A percentile compares a stretch with the other conserved stretches of the same genome.
These are phyloP conservation scores for Cytospora piceicola DNA, from an alignment of 2,329 filamentous ascomycete species.

Conservation along the genomic window DNA sequence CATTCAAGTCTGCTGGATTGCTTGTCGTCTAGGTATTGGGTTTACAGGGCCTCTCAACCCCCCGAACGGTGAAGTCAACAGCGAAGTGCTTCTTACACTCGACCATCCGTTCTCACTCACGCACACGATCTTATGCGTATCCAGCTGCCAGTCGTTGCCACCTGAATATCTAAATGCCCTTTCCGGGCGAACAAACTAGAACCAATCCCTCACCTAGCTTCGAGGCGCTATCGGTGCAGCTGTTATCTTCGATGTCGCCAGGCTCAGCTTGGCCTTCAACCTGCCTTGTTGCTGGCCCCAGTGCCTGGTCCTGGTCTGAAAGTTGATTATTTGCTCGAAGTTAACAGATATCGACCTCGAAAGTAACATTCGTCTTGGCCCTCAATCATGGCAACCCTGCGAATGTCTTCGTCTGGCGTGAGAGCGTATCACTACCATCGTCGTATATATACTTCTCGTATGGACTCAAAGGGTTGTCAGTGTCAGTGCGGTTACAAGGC, in stretches of 20 bases:
- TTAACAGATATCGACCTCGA: background rate
- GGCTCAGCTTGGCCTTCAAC: background rate
- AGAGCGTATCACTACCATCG: background rate
- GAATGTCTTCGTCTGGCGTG: background rate
- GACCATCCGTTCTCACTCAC: background rate
- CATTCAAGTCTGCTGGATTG: background rate
- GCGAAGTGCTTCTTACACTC: background rate
- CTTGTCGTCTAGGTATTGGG: background rate
- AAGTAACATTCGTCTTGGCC: background rate
- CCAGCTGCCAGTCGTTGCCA: background rate
- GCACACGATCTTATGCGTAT: background rate
- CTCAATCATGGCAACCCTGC: background rate
- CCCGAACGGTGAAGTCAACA: background rate
- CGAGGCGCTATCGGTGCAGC: background rate
- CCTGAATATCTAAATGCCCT: background rate
- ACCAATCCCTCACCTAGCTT: background rate
- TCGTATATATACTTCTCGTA: background rate
- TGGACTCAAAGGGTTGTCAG: background rate
- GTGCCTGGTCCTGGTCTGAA: slow-evolving; percentile 1
- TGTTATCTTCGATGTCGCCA: background rate
- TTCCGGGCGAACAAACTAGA: background rate
- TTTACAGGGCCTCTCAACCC: background rate
- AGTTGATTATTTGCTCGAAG: background rate
- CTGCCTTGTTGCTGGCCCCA: slow-evolving; percentile 35
- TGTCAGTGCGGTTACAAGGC: background rate